Conservation (phyloP, 305 asterid genomes). For the Fraxinus velutina region DNA sequence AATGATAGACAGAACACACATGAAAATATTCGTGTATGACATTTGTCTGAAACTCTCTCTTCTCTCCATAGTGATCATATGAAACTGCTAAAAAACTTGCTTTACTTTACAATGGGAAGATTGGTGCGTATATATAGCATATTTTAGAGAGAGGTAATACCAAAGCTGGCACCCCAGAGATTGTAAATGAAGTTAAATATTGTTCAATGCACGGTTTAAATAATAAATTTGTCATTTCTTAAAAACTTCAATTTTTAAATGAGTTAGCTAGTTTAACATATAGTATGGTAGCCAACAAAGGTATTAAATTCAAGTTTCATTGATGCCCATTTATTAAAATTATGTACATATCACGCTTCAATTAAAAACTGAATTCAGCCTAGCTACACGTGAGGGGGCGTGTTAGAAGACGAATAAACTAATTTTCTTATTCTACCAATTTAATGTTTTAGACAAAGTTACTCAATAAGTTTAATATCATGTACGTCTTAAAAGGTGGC, state of each 20-base stretch:
- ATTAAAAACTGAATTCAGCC: background rate
- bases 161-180: slow-evolving; percentile 9
- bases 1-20: slow-evolving; percentile 14
- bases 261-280: background rate
- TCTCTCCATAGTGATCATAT: background rate
- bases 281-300: background rate
- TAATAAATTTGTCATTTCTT: background rate
- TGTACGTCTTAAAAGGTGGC: background rate
- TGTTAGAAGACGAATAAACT: background rate
- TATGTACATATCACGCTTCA: background rate
- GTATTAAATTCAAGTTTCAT: background rate
- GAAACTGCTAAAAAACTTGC: background rate
- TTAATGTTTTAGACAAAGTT: background rate
- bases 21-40: slow-evolving; percentile 22
- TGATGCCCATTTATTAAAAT: background rate
- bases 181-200: background rate
- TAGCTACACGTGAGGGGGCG: background rate
- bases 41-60: slow-evolving; percentile 16
- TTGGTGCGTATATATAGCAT: slow-evolving; percentile 18
- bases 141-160: background rate
- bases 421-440: background rate
- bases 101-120: slow-evolving; percentile 3
- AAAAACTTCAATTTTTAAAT: background rate
- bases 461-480: background rate
- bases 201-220: background rate